Percentiles rank a stretch among this genome's conserved stretches.
Conservation (phyloP, 805 yeast genomes). For the Myxozyma geophila region DNA sequence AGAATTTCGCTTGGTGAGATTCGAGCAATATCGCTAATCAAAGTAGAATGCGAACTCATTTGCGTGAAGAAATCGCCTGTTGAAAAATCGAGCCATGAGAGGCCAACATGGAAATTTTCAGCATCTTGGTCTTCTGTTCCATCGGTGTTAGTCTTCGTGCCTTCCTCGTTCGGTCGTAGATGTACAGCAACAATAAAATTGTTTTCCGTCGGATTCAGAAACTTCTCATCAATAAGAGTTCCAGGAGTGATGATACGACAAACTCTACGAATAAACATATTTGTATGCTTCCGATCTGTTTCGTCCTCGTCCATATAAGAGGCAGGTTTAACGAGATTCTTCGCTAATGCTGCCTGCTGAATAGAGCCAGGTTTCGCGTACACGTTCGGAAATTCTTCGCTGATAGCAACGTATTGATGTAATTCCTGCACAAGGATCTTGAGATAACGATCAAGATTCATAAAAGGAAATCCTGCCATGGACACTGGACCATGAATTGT, state of each 20-base stretch:
- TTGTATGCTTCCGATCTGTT: slow-evolving; percentile 12
- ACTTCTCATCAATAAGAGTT: slow-evolving; percentile 83
- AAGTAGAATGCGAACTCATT: slow-evolving; percentile 59
- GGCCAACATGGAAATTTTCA: slow-evolving; percentile 53
- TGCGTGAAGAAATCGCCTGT: slow-evolving; percentile 79
- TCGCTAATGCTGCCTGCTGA: slow-evolving; percentile 25
- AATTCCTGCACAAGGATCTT: slow-evolving; percentile 71
- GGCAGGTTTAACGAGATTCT: slow-evolving; percentile 33
- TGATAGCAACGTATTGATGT: slow-evolving; percentile 74
- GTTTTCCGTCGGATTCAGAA: slow-evolving; percentile 71
- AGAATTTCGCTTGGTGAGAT: slow-evolving; percentile 82
- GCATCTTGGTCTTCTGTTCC: slow-evolving; percentile 20
- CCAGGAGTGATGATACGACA: slow-evolving; percentile 90
- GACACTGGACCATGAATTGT: slow-evolving; percentile 51
- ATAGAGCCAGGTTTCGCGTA: slow-evolving; percentile 18
- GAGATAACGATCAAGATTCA: slow-evolving; percentile 72
- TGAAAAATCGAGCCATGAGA: slow-evolving; percentile 88
- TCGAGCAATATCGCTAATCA: slow-evolving; percentile 74
- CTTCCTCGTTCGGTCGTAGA: slow-evolving; percentile 31
- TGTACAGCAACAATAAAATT: slow-evolving; percentile 68
- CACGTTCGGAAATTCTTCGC: slow-evolving; percentile 61
- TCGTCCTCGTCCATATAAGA: slow-evolving; percentile 30
- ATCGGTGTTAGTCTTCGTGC: slow-evolving; percentile 9
- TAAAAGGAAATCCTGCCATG: slow-evolving; percentile 90
- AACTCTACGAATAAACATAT: slow-evolving; percentile 64